These are phyloP conservation scores for Graphilbum fragrans DNA, from an alignment of 2,329 filamentous ascomycete genomes.

Conservation along the genomic window DNA sequence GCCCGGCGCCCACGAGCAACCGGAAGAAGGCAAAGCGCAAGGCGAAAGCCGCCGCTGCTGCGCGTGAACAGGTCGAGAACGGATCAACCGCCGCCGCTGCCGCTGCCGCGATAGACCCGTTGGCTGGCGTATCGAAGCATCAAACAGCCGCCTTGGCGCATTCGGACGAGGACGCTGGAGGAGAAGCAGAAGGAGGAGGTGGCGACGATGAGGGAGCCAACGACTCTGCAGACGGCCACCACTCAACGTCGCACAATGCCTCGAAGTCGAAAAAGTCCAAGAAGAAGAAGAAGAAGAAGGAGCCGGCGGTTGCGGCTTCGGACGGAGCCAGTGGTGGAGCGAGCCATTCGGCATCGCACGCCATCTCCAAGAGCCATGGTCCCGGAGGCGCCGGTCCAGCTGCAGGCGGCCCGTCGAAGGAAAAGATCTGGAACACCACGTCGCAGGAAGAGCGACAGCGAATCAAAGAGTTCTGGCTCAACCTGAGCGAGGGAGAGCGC, in stretches of 20 bases:
- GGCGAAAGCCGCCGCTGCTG: slow-evolving; percentile 73
- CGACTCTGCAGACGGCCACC: slow-evolving; percentile 17
- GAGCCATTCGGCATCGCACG: slow-evolving; percentile 6
- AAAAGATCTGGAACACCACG: slow-evolving; percentile 96
- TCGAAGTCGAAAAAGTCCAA: slow-evolving; percentile 48
- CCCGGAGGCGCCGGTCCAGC: background rate
- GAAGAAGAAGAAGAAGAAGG: slow-evolving; percentile 48
- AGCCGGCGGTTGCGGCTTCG: background rate
- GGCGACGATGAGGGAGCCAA: background rate
- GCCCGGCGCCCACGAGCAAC: slow-evolving; percentile 43
- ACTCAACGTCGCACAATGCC: slow-evolving; percentile 14
- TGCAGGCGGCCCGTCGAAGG: slow-evolving; percentile 19
- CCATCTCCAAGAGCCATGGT: too few relatives aligned
- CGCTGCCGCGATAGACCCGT: background rate
- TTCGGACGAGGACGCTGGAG: slow-evolving; percentile 40
- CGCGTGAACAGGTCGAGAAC: slow-evolving; percentile 32
- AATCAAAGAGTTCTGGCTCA: slow-evolving; percentile 97
- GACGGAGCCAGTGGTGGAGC: slow-evolving; percentile 15
- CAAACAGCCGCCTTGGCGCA: too few relatives aligned
- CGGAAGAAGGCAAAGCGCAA: slow-evolving; percentile 92
- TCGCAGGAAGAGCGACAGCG: slow-evolving; percentile 89
- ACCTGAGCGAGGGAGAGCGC: slow-evolving; percentile 83
- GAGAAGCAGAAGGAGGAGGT: slow-evolving; percentile 35
- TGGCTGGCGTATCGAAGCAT: too few relatives aligned
- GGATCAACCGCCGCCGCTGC: background rate